Evolutionary conservation across 2,329 filamentous ascomycete genomes (phyloP), one percentile per base, ranked within the genome.

Genomic region (Venturia nashicola): DNA sequence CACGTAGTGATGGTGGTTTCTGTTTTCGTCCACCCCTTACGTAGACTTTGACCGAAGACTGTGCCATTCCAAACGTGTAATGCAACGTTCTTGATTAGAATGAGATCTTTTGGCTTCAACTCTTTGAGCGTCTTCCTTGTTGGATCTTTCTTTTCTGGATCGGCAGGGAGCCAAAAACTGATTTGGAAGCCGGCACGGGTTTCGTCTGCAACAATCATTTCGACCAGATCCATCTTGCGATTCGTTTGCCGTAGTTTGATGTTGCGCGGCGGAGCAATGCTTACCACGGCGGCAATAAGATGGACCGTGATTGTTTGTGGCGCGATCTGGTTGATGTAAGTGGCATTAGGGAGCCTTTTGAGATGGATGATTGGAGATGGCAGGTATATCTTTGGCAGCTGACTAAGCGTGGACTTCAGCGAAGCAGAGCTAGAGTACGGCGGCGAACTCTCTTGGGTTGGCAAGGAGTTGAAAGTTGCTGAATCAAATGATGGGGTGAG

Each of bases 301-400:
- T 91, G 91, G 34, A 92, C 83, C 0, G 90, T 91, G 71, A 92
- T 84, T 0, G 90, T 96, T 71, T 91, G 88, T 0, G 91, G 92
- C 39, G 82, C 78, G 59, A 95, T 87, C 0, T 82, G 82, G 11
- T 79, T 72, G 6, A 96, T 79, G 69, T 88, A 83, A 2, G 72
- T 71, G 0, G 89, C 86, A 23, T 79, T 81, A 0, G 92, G 92
- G 11, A 97, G 78, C 66, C 87, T 83, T 62, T 82, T 81, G 16
- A 97, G 78, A 69, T 90, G 79, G 39, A 78, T 86, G 48, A 91
- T 74, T 43, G 78, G 76, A 16, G 74, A 78, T 70, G 67, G 76
- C 67, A 71, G 77, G 68, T 74, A 66, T 61, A 64, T 68, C 69
- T 64, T 65, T 65, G 59, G 65, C 12, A 27, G 57, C 18, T 57